phyloP scores from a whole-genome alignment of 352 stramenopile species.

The Globisporangium lucens region DNA sequence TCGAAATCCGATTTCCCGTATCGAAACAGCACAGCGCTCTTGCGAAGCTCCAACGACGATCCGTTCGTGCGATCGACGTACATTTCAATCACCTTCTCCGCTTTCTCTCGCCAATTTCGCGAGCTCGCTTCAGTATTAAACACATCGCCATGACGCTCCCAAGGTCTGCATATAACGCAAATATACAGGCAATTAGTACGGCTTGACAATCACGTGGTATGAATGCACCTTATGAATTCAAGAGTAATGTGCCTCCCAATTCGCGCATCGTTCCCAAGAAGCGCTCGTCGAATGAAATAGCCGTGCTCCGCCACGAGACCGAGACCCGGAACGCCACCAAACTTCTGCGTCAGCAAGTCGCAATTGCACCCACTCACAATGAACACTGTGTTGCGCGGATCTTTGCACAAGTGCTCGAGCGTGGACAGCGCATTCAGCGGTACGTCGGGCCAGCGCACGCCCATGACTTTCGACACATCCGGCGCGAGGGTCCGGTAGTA shows the following conservation, averaged over 20 bases:
- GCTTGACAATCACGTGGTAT: too few species aligned
- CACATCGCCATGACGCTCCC: slow-evolving; percentile 67
- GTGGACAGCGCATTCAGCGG: slow-evolving; percentile 65
- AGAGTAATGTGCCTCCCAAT: slow-evolving; percentile 38
- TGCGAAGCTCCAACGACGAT: slow-evolving; percentile 96
- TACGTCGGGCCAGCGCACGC: slow-evolving; percentile 74
- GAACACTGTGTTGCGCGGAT: slow-evolving; percentile 96
- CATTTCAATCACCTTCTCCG: slow-evolving; percentile 95
- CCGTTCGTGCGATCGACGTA: slow-evolving; percentile 98
- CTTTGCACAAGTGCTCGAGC: slow-evolving; percentile 91
- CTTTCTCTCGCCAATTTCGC: slow-evolving; percentile 93
- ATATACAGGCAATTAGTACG: too few species aligned
- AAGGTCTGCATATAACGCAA: slow-evolving; percentile 23
- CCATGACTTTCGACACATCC: slow-evolving; percentile 84
- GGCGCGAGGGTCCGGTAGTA: slow-evolving; percentile 97
- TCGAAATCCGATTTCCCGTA: slow-evolving; percentile 98
- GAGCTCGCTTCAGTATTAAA: slow-evolving; percentile 49
- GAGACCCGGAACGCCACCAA: slow-evolving; percentile 94
- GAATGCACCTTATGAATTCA: not conserved
- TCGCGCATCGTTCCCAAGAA: slow-evolving; percentile 61
- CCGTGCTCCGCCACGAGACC: slow-evolving; percentile 97
- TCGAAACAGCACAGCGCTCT: slow-evolving; percentile 97
- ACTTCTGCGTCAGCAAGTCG: slow-evolving; percentile 92
- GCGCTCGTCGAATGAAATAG: slow-evolving; percentile 90
- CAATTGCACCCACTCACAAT: slow-evolving; percentile 97